phyloP scores from a whole-genome alignment of 2,329 filamentous ascomycete species.

The Cyanodermella asteris region DNA sequence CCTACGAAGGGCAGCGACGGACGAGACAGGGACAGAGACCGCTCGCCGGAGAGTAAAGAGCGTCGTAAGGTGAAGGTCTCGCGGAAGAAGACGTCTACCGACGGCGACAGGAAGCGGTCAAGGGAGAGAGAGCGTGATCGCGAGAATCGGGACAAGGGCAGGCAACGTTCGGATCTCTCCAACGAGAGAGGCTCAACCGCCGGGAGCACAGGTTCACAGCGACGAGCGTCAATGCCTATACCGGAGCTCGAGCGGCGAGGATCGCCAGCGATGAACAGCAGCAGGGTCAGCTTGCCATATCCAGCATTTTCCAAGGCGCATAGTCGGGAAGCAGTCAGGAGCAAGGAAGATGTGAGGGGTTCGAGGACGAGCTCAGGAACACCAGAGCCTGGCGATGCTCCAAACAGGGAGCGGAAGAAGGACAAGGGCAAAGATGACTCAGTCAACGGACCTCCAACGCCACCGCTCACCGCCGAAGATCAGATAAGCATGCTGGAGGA shows the following conservation, averaged over 20 bases:
- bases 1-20: too few species aligned
- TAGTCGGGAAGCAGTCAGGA: conserved; percentile 64
- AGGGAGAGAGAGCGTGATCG: too few species aligned
- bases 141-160: too few species aligned
- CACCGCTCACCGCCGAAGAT: conserved; percentile 23
- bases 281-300: conserved; percentile 40
- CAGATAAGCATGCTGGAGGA: conserved; percentile 14
- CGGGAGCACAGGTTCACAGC: conserved; percentile 7
- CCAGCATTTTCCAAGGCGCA: conserved; percentile 75
- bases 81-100: too few species aligned
- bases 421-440: conserved; percentile 18
- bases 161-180: too few species aligned
- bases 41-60: too few species aligned
- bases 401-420: conserved; percentile 42
- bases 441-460: conserved; percentile 19
- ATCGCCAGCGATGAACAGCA: conserved; percentile 4
- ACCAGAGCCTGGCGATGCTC: conserved; percentile 50
- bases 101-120: too few species aligned
- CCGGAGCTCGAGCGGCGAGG: conserved; percentile 4
- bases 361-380: conserved; percentile 29
- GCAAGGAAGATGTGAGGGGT: conserved; percentile 30
- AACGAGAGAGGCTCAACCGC: conserved; percentile 5
- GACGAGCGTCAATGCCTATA: conserved; percentile 12
- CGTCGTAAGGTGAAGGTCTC: too few species aligned
- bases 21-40: too few species aligned